Evolutionary conservation across 805 yeast species (phyloP).

Genomic region (Debaryomyces hansenii): DNA sequence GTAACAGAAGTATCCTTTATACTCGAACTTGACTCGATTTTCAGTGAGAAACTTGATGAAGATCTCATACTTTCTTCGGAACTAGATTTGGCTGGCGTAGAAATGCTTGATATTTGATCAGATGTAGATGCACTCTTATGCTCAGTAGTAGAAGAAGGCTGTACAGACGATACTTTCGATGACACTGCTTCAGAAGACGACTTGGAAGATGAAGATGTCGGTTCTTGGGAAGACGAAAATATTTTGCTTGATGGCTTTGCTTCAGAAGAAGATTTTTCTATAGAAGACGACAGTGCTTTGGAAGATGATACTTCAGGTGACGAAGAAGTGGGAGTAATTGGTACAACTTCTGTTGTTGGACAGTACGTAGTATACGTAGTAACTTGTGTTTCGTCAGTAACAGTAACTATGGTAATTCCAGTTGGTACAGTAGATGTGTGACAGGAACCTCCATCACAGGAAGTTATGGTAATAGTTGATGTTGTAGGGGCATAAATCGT

Average conservation of each 20-base stretch:
- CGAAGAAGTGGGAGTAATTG: not conserved
- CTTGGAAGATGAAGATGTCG: not conserved
- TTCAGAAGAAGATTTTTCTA: not conserved
- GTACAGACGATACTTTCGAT: too few relatives aligned
- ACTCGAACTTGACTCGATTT: not conserved
- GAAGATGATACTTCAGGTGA: not conserved
- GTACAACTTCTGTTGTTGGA: slow-evolving; percentile 9
- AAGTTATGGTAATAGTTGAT: slow-evolving; percentile 8
- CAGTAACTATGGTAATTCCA: slow-evolving; percentile 18
- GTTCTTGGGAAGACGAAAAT: too few relatives aligned
- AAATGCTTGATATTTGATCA: not conserved
- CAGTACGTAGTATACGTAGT: slow-evolving; percentile 17
- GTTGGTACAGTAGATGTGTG: slow-evolving; percentile 20
- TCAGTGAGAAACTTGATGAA: not conserved
- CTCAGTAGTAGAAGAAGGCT: too few relatives aligned
- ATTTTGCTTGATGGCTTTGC: not conserved
- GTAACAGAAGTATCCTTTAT: not conserved
- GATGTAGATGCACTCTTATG: not conserved
- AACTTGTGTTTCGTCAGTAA: slow-evolving; percentile 6
- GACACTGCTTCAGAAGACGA: not conserved
- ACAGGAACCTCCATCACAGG: slow-evolving; percentile 7
- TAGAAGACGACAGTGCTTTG: not conserved
- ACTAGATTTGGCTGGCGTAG: not conserved
- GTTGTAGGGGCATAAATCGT: slow-evolving; percentile 18
- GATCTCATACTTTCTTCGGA: not conserved